Percentiles rank a stretch among this genome's conserved stretches.
phyloP scores from a whole-genome alignment of 2,329 filamentous ascomycete genomes.

The Nothopassalora personata region DNA sequence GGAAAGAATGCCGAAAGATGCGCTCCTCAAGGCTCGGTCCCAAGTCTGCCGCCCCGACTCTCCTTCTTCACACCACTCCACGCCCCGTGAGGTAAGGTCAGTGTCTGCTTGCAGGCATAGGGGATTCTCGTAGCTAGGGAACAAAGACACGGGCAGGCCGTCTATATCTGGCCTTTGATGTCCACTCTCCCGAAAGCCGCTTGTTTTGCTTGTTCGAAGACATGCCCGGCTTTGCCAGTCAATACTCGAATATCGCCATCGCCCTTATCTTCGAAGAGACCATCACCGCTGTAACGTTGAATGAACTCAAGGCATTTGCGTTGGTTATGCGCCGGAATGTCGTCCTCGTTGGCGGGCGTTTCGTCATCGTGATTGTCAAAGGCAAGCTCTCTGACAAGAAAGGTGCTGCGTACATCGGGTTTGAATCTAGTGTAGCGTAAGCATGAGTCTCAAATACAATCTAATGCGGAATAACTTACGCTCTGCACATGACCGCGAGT shows the following conservation, averaged over 20 bases:
- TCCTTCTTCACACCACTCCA: not conserved
- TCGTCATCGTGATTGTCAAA: conserved; percentile 84
- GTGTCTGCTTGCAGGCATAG: not conserved
- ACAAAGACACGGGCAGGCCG: conserved; percentile 1
- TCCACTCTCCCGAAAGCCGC: conserved; percentile 82
- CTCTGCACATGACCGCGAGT: conserved; percentile 86
- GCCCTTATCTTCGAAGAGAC: conserved; percentile 64
- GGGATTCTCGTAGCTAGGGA: conserved; percentile 3
- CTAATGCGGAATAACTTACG: conserved; percentile 58
- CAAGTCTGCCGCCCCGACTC: not conserved
- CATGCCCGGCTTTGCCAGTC: conserved; percentile 63
- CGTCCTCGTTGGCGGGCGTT: conserved; percentile 22
- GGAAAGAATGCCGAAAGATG: not conserved
- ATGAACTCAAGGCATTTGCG: conserved; percentile 74
- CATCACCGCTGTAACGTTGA: conserved; percentile 69
- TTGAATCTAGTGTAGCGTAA: conserved; percentile 70
- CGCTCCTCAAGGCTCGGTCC: not conserved
- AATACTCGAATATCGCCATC: conserved; percentile 64
- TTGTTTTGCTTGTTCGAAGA: conserved; percentile 69
- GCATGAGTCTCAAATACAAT: conserved; percentile 20
- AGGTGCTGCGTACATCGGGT: conserved; percentile 79
- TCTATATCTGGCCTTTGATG: conserved; percentile 90
- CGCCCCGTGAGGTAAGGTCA: not conserved
- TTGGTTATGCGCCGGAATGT: conserved; percentile 5
- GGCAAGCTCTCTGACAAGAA: conserved; percentile 90